These are phyloP conservation scores for Phytophthora podocarpi DNA, from an alignment of 352 stramenopile species.

Conservation along the genomic window DNA sequence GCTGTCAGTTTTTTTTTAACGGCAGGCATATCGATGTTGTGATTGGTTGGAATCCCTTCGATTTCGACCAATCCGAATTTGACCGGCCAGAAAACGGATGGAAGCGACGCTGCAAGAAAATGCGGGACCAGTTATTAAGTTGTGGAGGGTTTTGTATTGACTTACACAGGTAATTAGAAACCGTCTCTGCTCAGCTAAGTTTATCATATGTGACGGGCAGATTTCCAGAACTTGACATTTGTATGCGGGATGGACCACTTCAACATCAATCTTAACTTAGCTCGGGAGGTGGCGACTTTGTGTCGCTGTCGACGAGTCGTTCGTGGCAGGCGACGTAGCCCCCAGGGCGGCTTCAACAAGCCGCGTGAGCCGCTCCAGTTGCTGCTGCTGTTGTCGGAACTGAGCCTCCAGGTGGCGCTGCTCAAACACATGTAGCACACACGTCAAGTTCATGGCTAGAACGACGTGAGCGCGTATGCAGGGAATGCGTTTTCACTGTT, in stretches of 20 bases:
- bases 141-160: constrained; percentile 1
- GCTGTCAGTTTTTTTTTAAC: constrained; percentile 15
- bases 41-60: constrained; percentile 3
- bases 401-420: constrained; percentile 47
- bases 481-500: too few relatives aligned
- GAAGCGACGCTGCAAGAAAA: background rate
- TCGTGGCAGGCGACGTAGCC: background rate
- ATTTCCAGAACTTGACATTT: background rate
- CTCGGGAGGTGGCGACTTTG: background rate
- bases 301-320: background rate
- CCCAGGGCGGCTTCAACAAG: constrained; percentile 35
- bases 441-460: constrained; percentile 1
- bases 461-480: background rate
- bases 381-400: constrained; percentile 41
- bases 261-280: constrained; percentile 29
- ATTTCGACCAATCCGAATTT: constrained; percentile 3
- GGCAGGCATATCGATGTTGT: background rate
- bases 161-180: background rate
- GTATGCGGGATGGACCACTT: constrained; percentile 4
- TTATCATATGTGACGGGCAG: constrained; percentile 1
- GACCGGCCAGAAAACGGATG: constrained; percentile 7
- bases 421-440: background rate
- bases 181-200: constrained; percentile 3
- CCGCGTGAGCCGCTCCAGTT: constrained; percentile 42
- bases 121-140: background rate